Conservation (phyloP, 1,284 basidiomycete species). For the Marasmius tenuissimus region DNA sequence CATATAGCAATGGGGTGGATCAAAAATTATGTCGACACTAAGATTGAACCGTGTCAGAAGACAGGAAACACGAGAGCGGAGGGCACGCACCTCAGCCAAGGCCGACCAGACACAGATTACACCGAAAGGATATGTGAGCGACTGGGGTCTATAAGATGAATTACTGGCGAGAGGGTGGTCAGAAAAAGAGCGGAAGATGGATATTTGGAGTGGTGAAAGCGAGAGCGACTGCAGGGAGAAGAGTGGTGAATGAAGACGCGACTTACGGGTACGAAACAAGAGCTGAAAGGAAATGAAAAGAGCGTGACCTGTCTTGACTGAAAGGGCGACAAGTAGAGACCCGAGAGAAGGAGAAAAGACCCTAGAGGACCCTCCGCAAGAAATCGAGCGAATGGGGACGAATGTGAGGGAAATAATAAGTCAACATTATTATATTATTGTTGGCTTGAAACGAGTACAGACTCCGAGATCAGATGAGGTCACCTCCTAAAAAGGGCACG, state of each 20-base stretch:
- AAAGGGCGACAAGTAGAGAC: constrained; percentile 14
- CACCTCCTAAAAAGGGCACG: no score
- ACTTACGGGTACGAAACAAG: constrained; percentile 22
- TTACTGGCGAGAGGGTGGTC: neutral
- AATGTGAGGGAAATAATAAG: no score
- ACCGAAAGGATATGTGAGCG: neutral
- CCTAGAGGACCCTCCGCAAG: neutral
- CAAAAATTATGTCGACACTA: constrained; percentile 7
- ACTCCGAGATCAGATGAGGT: no score
- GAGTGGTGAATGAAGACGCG: constrained; percentile 17
- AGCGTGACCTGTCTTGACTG: constrained; percentile 14
- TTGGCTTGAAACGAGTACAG: no score
- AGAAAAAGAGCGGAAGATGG: constrained; percentile 2
- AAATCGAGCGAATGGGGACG: no score
- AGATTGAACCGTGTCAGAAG: neutral
- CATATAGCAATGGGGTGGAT: constrained; percentile 36
- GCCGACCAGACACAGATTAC: constrained; percentile 6
- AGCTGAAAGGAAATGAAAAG: constrained; percentile 18
- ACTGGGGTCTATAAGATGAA: neutral
- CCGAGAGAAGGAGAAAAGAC: neutral
- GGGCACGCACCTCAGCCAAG: neutral
- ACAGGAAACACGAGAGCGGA: neutral
- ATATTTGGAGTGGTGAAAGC: neutral
- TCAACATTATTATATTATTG: no score
- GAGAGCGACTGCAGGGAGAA: constrained; percentile 12